Evolutionary conservation across 441 rosid species (phyloP), one percentile per base, ranked within the genome.

Genomic region (Gossypium trilobum): DNA sequence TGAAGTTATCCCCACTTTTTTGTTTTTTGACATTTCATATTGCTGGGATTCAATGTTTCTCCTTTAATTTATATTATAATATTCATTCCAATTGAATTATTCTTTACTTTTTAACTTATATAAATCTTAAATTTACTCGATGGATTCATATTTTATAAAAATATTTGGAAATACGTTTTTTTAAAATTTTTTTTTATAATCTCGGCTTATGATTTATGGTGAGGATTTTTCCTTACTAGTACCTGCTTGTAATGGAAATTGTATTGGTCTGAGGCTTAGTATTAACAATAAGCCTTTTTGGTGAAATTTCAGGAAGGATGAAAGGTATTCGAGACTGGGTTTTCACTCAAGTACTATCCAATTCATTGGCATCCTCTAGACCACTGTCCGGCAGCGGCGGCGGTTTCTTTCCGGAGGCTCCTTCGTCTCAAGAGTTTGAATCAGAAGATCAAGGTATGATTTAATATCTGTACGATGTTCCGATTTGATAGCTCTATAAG

Each of bases 261-360:
- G 22, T 66, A n/a, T 23, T 66, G 52, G 57, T 19, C 14, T 23
- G 70, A 48, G 71, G 44, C 44, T 50, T 50, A 50, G 71, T 55
- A 50, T 27, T 25, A 50, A 31, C 71, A 16, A 27, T 68, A 27
- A 51, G 58, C 59, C 10, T 29, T 50, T 51, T 27, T 9, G 10
- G 71, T 27, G 9, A 51, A 51, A 14, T 14, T 75, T 77, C 69
- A 81, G 84, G 71, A 33, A 75, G 39, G 46, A 94, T 94, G 97
- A 92, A 89, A 86, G 86, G 95, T 55, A 69, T 92, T 74, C 82
- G 85, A 78, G 97, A 94, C 61, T 94, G 94, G 97, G 87, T 82
- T 74, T 85, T 88, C 42, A 77, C 88, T 52, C 87, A 85, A 72
- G 65, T 85, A 55, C 64, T 91, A 19, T 84, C 89, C n/a, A 85